Evolutionary conservation across 129 eudicot species (phyloP).

Genomic region (Helichrysum umbraculigerum): DNA sequence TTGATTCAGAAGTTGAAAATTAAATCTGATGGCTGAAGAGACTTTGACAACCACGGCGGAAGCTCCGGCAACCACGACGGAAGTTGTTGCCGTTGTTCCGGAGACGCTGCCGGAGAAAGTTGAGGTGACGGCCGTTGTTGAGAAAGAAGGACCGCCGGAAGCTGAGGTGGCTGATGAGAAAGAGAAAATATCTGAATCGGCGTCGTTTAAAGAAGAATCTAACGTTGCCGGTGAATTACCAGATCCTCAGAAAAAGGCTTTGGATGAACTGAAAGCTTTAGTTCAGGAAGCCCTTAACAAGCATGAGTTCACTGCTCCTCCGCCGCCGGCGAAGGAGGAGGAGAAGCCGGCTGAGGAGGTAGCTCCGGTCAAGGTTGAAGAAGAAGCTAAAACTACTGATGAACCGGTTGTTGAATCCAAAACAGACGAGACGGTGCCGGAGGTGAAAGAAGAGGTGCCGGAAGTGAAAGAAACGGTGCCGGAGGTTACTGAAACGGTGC

Average conservation of each 20-base stretch:
- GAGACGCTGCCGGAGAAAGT: constrained; percentile 59
- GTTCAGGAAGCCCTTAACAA: constrained; percentile 65
- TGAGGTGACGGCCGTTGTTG: constrained; percentile 33
- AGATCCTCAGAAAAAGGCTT: constrained; percentile 63
- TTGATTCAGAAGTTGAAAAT: background rate
- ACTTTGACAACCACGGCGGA: constrained; percentile 38
- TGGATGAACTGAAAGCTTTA: constrained; percentile 64
- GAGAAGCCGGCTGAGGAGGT: constrained; percentile 16
- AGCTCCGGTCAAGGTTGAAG: constrained; percentile 15
- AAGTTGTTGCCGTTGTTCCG: constrained; percentile 42
- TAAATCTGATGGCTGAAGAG: constrained; percentile 60
- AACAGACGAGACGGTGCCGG: constrained; percentile 43
- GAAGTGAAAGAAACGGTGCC: background rate
- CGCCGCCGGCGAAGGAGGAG: constrained; percentile 18
- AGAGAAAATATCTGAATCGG: constrained; percentile 54
- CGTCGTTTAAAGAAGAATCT: constrained; percentile 71
- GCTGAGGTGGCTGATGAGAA: constrained; percentile 30
- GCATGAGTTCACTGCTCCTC: constrained; percentile 61
- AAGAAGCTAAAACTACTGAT: constrained; percentile 28
- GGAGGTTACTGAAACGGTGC: constrained; percentile 34
- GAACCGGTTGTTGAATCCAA: constrained; percentile 26
- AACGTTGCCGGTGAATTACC: constrained; percentile 72
- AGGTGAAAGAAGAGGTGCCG: constrained; percentile 26
- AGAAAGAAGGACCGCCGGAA: constrained; percentile 37
- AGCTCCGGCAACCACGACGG: constrained; percentile 30